Evolutionary conservation across 495 filamentous ascomycete species (phyloP).

Genomic region (Chlorociboria aeruginascens): DNA sequence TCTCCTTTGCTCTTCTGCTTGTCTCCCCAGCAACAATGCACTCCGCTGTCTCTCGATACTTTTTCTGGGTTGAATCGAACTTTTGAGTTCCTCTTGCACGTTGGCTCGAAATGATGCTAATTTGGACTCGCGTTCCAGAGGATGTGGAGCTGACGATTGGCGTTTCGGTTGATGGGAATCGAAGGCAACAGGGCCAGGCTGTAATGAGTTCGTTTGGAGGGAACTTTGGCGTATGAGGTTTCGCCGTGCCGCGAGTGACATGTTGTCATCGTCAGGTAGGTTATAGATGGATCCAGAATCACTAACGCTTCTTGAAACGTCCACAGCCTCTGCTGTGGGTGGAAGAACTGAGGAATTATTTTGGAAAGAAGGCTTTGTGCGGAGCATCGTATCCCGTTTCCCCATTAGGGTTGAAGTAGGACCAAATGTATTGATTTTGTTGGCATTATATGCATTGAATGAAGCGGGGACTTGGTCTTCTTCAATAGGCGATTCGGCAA

Average conservation of each 20-base stretch:
- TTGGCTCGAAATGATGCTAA: constrained; percentile 70
- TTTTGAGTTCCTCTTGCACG: constrained; percentile 48
- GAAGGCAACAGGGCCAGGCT: constrained; percentile 26
- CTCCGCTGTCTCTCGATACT: constrained; percentile 34
- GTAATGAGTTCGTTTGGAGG: constrained; percentile 12
- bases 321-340: not conserved
- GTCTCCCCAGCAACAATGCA: constrained; percentile 29
- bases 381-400: constrained; percentile 47
- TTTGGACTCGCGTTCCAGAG: constrained; percentile 40
- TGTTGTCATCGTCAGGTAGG: constrained; percentile 40
- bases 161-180: constrained; percentile 49
- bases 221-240: constrained; percentile 37
- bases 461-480: constrained; percentile 19
- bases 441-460: too few species aligned
- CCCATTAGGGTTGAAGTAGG: constrained; percentile 44
- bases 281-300: constrained; percentile 22
- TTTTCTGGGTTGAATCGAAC: constrained; percentile 19
- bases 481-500: constrained; percentile 30
- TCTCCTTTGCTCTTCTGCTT: constrained; percentile 33
- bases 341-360: constrained; percentile 4
- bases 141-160: constrained; percentile 24
- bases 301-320: not conserved
- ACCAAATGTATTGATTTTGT: constrained; percentile 5
- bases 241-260: constrained; percentile 62
- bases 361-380: constrained; percentile 30